phyloP scores from a whole-genome alignment of 1,139 yeast genomes.

The Lodderomyces metapsilosis region DNA sequence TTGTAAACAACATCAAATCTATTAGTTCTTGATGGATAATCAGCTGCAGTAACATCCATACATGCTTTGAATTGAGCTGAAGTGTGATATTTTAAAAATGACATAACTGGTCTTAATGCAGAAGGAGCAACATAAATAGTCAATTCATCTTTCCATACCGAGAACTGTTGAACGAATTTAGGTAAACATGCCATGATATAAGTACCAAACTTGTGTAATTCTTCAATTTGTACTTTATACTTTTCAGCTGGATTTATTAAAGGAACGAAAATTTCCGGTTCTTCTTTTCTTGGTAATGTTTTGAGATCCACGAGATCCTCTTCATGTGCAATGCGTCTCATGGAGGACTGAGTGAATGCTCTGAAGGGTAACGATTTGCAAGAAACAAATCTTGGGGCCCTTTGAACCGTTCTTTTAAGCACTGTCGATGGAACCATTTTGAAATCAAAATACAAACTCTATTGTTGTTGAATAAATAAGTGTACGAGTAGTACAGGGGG shows the following conservation, averaged over 20 bases:
- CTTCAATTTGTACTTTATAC: constrained; percentile 66
- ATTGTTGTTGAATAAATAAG: constrained; percentile 3
- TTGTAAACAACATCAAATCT: constrained; percentile 88
- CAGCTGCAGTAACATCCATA: constrained; percentile 84
- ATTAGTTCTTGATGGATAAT: constrained; percentile 79
- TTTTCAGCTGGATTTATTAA: constrained; percentile 78
- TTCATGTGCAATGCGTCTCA: constrained; percentile 15
- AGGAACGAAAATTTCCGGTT: constrained; percentile 45
- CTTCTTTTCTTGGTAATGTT: constrained; percentile 40
- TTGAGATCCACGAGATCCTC: constrained; percentile 39
- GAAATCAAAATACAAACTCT: no score
- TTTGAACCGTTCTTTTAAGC: constrained; percentile 4
- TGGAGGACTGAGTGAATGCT: constrained; percentile 11
- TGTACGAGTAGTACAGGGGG: constrained; percentile 1
- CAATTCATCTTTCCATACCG: constrained; percentile 91
- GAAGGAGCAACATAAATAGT: constrained; percentile 74
- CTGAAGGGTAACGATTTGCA: background rate
- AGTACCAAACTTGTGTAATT: constrained; percentile 79
- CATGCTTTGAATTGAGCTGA: constrained; percentile 77
- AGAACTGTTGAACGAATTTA: constrained; percentile 76
- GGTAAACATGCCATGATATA: constrained; percentile 80
- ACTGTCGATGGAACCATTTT: constrained; percentile 1
- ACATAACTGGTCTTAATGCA: constrained; percentile 67
- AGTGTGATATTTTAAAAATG: constrained; percentile 74
- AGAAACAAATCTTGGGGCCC: constrained; percentile 1